phyloP scores from a whole-genome alignment of 192 early-diverging fungal species.

The Lunasporangiospora selenospora region DNA sequence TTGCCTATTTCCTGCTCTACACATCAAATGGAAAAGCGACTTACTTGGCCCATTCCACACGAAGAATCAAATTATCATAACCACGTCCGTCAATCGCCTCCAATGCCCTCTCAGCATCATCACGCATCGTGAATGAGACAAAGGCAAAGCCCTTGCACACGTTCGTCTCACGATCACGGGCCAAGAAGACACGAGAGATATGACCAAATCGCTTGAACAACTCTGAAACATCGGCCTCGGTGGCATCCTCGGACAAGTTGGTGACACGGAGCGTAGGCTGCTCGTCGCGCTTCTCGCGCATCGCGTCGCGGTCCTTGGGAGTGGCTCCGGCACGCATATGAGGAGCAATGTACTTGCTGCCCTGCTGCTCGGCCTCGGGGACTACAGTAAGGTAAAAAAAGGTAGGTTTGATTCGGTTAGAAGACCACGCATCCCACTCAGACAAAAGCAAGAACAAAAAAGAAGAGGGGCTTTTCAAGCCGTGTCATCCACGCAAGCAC shows the following conservation, averaged over 20 bases:
- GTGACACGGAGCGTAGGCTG: constrained; percentile 86
- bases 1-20: too few relatives aligned
- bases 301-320: constrained; percentile 50
- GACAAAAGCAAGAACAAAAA: too few relatives aligned
- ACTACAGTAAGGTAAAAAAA: constrained; percentile 7
- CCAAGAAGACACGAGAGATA: constrained; percentile 84
- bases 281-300: constrained; percentile 69
- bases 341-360: constrained; percentile 88
- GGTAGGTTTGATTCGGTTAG: constrained; percentile 6
- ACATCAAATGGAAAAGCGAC: not conserved
- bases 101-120: constrained; percentile 85
- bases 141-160: constrained; percentile 97
- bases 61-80: constrained; percentile 95
- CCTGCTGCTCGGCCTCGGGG: constrained; percentile 29
- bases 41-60: constrained; percentile 85
- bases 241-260: constrained; percentile 94
- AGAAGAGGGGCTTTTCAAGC: too few relatives aligned
- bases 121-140: constrained; percentile 83
- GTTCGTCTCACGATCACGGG: constrained; percentile 83
- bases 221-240: constrained; percentile 88
- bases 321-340: constrained; percentile 66
- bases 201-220: constrained; percentile 88
- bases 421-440: too few relatives aligned
- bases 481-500: too few relatives aligned
- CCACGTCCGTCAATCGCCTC: constrained; percentile 92